Evolutionary conservation across 352 stramenopile genomes (phyloP).

Genomic region (Globisporangium heterothallicum): DNA sequence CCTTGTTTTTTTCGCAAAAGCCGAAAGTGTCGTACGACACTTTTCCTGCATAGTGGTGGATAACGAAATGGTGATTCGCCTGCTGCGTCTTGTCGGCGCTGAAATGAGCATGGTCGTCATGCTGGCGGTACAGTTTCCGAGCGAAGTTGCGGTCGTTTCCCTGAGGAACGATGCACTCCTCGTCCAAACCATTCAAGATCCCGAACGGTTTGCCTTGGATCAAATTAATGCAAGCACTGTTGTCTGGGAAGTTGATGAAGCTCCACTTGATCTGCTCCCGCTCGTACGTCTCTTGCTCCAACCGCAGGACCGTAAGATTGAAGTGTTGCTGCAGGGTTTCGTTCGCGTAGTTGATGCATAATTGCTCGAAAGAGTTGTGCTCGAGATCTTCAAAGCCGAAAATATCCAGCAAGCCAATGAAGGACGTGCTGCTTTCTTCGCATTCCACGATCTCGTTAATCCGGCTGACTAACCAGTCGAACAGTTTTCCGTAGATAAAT

Average conservation of each 20-base stretch:
- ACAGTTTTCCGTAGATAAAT: constrained; percentile 93
- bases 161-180: constrained; percentile 88
- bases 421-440: constrained; percentile 39
- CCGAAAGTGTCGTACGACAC: constrained; percentile 92
- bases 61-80: constrained; percentile 74
- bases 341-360: constrained; percentile 94
- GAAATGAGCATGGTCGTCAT: constrained; percentile 66
- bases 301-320: constrained; percentile 82
- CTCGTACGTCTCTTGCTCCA: constrained; percentile 88
- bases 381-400: constrained; percentile 86
- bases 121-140: constrained; percentile 73
- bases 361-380: constrained; percentile 94
- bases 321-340: constrained; percentile 93
- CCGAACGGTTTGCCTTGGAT: constrained; percentile 84
- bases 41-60: constrained; percentile 91
- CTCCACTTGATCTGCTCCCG: constrained; percentile 84
- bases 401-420: constrained; percentile 84
- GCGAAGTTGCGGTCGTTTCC: constrained; percentile 85
- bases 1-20: constrained; percentile 97
- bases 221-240: constrained; percentile 86
- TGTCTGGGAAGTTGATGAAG: constrained; percentile 89
- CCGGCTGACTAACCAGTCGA: constrained; percentile 87
- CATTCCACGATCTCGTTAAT: constrained; percentile 84
- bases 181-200: constrained; percentile 82
- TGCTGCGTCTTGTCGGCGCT: constrained; percentile 72